phyloP scores from a whole-genome alignment of 352 stramenopile species.

The Pelagophyceae sp. region DNA sequence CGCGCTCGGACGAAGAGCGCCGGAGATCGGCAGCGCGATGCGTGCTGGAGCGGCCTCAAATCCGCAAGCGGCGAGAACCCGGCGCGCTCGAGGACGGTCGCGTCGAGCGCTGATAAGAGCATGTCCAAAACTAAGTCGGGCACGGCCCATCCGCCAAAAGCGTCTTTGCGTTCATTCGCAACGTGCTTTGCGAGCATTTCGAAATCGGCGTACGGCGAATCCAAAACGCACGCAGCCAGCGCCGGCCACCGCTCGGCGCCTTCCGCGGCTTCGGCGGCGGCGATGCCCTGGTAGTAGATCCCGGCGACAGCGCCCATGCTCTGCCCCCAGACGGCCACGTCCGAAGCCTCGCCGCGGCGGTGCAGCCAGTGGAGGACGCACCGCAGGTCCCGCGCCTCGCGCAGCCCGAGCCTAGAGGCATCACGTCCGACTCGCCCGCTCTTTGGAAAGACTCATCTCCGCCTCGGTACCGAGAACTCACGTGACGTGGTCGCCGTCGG shows the following conservation, averaged over 20 bases:
- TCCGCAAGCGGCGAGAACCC: conserved; percentile 54
- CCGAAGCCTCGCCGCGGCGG: neutral
- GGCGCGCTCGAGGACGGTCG: conserved; percentile 62
- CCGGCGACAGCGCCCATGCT: conserved; percentile 33
- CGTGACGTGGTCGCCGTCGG: conserved; percentile 69
- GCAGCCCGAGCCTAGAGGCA: conserved; percentile 71
- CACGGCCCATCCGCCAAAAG: conserved; percentile 55
- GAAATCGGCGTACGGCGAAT: conserved; percentile 15
- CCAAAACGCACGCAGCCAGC: neutral
- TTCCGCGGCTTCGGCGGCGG: conserved; percentile 43
- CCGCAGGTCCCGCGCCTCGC: conserved; percentile 60
- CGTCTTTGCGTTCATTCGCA: conserved; percentile 55
- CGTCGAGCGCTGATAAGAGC: conserved; percentile 52
- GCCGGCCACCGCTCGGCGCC: conserved; percentile 32
- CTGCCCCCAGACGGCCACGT: conserved; percentile 15
- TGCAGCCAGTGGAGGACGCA: conserved; percentile 57
- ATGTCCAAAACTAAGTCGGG: conserved; percentile 60
- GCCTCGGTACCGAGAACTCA: no score
- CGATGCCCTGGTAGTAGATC: conserved; percentile 45
- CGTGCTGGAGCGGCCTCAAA: conserved; percentile 60
- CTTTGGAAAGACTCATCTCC: no score
- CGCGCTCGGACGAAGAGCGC: conserved; percentile 57
- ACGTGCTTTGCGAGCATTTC: conserved; percentile 56
- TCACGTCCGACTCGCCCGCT: no score
- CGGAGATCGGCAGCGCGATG: conserved; percentile 54